Percentiles rank a stretch among this genome's conserved stretches.
phyloP scores from a whole-genome alignment of 2,329 filamentous ascomycete species.

The Arthrobotrys megalospora region DNA sequence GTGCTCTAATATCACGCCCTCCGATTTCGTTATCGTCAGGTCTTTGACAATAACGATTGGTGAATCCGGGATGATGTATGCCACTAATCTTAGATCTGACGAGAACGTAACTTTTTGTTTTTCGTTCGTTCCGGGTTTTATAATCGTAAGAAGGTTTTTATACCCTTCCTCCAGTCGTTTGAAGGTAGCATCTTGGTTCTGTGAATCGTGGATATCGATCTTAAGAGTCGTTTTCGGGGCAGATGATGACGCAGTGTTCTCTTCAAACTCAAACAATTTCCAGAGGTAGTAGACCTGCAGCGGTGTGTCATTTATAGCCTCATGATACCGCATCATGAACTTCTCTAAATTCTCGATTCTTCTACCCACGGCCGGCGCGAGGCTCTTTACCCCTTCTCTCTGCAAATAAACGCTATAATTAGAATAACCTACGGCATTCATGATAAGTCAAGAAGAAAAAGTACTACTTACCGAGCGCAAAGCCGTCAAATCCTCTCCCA shows the following conservation, averaged over 20 bases:
- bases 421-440: not conserved
- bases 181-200: not conserved
- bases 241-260: not conserved
- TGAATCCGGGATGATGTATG: not conserved
- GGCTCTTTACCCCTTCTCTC: not conserved
- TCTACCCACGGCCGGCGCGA: not conserved
- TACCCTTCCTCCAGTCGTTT: not conserved
- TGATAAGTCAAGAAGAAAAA: not conserved
- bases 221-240: not conserved
- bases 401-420: not conserved
- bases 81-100: not conserved
- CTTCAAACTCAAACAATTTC: constrained; percentile 21
- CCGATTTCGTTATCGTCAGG: not conserved
- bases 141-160: not conserved
- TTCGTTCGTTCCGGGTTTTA: not conserved
- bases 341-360: not conserved
- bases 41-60: constrained; percentile 13
- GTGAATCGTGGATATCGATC: constrained; percentile 9
- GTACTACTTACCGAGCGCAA: not conserved
- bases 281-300: constrained; percentile 28
- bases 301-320: not conserved
- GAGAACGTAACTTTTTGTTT: not conserved
- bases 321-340: not conserved
- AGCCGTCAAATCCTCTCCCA: not conserved
- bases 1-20: constrained; percentile 1